Percentiles rank a stretch among this genome's conserved stretches.
phyloP scores from a whole-genome alignment of 441 rosid genomes.

The Pelargonium fulgidum region DNA sequence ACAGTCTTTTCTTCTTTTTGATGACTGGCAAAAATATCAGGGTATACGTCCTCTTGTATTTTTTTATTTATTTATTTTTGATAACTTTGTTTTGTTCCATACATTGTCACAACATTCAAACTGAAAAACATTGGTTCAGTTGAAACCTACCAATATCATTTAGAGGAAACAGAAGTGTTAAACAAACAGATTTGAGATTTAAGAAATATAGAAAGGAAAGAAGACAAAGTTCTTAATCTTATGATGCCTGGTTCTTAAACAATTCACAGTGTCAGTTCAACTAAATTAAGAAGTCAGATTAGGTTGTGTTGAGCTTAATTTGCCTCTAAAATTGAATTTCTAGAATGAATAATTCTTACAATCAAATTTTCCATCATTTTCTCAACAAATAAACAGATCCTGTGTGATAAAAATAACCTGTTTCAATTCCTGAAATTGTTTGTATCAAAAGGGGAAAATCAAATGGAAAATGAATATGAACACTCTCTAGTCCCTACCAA shows the following conservation, averaged over 20 bases:
- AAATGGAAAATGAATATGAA: conserved; percentile 8
- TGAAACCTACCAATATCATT: neutral
- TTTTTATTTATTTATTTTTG: no score
- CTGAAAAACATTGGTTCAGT: neutral
- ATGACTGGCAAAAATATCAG: no score
- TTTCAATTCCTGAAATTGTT: neutral
- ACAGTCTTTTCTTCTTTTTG: neutral
- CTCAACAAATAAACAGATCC: conserved; percentile 12
- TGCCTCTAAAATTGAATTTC: neutral
- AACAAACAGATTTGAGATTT: neutral
- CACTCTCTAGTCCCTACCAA: neutral
- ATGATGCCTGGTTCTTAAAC: neutral
- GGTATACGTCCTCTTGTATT: no score
- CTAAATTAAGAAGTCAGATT: neutral
- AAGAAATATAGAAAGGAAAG: conserved; percentile 1
- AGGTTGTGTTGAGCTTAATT: neutral
- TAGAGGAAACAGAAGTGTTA: neutral
- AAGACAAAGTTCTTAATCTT: neutral
- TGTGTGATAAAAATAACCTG: neutral
- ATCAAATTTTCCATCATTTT: neutral
- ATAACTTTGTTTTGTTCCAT: neutral
- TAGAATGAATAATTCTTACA: neutral
- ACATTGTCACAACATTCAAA: neutral
- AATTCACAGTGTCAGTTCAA: neutral
- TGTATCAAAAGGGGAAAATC: neutral